Evolutionary conservation across 1,284 basidiomycete genomes (phyloP).

Genomic region (Inonotus hispidus): DNA sequence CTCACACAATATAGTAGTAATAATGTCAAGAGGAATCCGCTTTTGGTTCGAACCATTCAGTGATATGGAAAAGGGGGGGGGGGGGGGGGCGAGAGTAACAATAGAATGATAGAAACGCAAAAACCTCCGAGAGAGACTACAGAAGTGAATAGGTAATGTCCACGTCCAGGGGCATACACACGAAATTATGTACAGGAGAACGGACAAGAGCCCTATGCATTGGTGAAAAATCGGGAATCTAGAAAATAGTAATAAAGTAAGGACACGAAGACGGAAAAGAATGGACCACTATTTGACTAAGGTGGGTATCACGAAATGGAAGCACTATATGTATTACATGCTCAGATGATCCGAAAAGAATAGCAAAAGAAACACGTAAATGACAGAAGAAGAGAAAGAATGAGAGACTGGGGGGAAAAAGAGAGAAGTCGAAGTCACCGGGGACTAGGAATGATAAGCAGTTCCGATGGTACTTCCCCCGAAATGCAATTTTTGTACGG

Average conservation of each 20-base stretch:
- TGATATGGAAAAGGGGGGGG: background rate
- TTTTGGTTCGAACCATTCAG: slow-evolving; percentile 5
- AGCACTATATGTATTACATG: background rate
- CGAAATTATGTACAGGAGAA: background rate
- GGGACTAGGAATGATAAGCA: background rate
- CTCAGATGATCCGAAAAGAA: background rate
- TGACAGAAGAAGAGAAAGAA: background rate
- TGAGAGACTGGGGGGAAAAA: background rate
- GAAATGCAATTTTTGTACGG: background rate
- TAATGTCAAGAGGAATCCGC: slow-evolving; percentile 1
- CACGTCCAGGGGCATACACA: too few species aligned
- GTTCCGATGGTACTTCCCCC: background rate
- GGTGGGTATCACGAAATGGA: background rate
- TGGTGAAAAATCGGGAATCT: background rate
- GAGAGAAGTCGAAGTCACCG: too few species aligned
- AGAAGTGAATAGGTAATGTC: too few species aligned
- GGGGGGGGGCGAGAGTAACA: background rate
- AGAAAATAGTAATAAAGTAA: background rate
- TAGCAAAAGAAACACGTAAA: background rate
- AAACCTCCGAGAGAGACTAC: background rate
- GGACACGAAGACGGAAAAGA: background rate
- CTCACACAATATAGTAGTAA: slow-evolving; percentile 14
- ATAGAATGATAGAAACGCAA: background rate
- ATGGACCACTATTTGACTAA: background rate
- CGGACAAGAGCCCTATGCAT: background rate